phyloP scores from a whole-genome alignment of 148 eudicot species.

The Tetragonia tetragonoides region DNA sequence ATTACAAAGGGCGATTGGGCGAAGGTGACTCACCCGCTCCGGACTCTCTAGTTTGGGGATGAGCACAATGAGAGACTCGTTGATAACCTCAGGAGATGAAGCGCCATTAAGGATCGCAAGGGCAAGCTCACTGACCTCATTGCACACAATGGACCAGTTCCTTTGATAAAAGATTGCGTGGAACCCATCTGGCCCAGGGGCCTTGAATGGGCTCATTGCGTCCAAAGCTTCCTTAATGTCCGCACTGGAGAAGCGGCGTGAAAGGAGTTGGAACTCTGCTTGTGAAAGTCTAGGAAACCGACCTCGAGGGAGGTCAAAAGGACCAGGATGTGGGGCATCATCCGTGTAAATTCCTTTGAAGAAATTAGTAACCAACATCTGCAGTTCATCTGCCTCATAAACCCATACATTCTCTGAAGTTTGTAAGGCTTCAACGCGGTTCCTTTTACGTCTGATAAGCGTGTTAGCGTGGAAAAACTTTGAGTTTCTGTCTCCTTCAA shows the following conservation, averaged over 20 bases:
- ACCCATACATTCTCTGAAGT: neutral
- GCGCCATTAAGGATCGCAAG: too few species aligned
- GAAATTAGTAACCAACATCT: neutral
- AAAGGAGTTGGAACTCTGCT: neutral
- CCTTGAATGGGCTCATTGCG: neutral
- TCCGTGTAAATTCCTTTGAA: too few species aligned
- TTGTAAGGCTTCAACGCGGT: neutral
- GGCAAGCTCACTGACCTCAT: too few species aligned
- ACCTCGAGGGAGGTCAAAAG: too few species aligned
- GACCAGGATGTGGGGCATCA: neutral
- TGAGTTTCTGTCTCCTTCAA: neutral
- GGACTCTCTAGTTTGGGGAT: too few species aligned
- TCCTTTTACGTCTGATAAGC: neutral
- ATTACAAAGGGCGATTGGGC: too few species aligned
- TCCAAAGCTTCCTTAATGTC: neutral
- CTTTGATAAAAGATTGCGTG: neutral
- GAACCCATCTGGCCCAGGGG: neutral
- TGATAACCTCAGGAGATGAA: too few species aligned
- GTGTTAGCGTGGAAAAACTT: neutral
- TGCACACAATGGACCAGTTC: neutral
- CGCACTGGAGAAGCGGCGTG: neutral
- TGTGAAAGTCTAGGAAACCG: neutral
- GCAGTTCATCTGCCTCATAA: neutral
- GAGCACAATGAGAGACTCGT: too few species aligned
- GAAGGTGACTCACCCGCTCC: too few species aligned